Evolutionary conservation across 805 yeast species (phyloP).

Genomic region (Saturnispora mendoncae): DNA sequence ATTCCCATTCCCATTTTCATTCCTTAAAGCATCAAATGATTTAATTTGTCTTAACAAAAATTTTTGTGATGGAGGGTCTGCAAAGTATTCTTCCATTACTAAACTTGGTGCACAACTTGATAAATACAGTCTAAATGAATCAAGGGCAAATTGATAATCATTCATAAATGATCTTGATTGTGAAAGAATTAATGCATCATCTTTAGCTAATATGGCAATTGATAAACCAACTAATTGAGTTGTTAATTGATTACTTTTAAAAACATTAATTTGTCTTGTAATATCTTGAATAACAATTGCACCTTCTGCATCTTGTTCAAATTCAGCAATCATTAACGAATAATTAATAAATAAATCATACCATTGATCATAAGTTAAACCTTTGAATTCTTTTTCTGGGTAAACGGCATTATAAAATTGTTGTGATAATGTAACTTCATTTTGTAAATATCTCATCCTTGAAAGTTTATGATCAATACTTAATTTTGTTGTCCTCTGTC

Average conservation of each 20-base stretch:
- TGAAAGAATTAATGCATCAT: conserved; percentile 45
- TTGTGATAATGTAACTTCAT: conserved; percentile 37
- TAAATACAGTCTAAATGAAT: conserved; percentile 55
- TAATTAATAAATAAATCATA: conserved; percentile 74
- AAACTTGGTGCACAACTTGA: conserved; percentile 34
- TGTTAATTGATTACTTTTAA: conserved; percentile 49
- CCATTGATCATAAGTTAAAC: conserved; percentile 74
- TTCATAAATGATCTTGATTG: conserved; percentile 57
- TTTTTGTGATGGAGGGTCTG: conserved; percentile 81
- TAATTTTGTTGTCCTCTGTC: conserved; percentile 51
- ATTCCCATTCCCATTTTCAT: conserved; percentile 19
- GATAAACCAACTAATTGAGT: conserved; percentile 63
- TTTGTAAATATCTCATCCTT: conserved; percentile 56
- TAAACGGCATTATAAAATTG: conserved; percentile 25
- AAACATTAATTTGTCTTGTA: conserved; percentile 72
- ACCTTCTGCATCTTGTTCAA: conserved; percentile 45
- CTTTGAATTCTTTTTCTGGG: conserved; percentile 58
- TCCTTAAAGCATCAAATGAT: conserved; percentile 68
- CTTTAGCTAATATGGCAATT: conserved; percentile 36
- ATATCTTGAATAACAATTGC: conserved; percentile 64
- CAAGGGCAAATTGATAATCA: conserved; percentile 67
- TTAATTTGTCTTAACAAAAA: conserved; percentile 83
- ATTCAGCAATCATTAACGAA: conserved; percentile 56
- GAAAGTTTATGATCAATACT: conserved; percentile 67
- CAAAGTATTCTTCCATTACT: conserved; percentile 31